Conservation (phyloP, 331 rosid species). For the Rosa hybrid region DNA sequence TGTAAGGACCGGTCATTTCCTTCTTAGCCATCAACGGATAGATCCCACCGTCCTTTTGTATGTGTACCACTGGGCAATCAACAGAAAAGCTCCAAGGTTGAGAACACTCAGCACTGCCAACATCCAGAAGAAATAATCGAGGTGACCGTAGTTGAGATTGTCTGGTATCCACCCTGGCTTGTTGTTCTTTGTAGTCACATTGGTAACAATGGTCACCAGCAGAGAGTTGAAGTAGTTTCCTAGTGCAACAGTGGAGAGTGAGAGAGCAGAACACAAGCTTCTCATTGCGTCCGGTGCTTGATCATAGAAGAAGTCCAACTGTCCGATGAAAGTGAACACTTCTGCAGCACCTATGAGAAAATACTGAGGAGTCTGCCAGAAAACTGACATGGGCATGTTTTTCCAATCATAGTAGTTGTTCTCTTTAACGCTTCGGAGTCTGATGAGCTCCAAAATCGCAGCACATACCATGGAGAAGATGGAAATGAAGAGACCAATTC, state of each 20-base stretch:
- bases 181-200: constrained; percentile 33
- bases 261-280: constrained; percentile 52
- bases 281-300: constrained; percentile 62
- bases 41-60: constrained; percentile 60
- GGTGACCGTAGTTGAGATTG: constrained; percentile 48
- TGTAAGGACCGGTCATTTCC: not conserved
- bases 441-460: constrained; percentile 41
- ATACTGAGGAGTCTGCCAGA: constrained; percentile 63
- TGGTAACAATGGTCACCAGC: constrained; percentile 50
- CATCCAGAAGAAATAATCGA: constrained; percentile 50
- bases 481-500: constrained; percentile 50
- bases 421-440: constrained; percentile 36
- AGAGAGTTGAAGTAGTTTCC: constrained; percentile 55
- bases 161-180: constrained; percentile 58
- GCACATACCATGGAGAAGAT: constrained; percentile 51
- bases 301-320: constrained; percentile 57
- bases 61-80: constrained; percentile 58
- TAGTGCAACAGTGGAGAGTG: constrained; percentile 52
- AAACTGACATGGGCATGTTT: constrained; percentile 48
- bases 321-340: constrained; percentile 51
- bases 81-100: constrained; percentile 52
- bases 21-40: constrained; percentile 39
- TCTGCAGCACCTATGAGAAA: constrained; percentile 57
- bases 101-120: constrained; percentile 50
- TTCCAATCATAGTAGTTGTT: constrained; percentile 35